These are phyloP conservation scores for Euphorbia lathyris DNA, from an alignment of 345 rosid species.

Conservation along the genomic window DNA sequence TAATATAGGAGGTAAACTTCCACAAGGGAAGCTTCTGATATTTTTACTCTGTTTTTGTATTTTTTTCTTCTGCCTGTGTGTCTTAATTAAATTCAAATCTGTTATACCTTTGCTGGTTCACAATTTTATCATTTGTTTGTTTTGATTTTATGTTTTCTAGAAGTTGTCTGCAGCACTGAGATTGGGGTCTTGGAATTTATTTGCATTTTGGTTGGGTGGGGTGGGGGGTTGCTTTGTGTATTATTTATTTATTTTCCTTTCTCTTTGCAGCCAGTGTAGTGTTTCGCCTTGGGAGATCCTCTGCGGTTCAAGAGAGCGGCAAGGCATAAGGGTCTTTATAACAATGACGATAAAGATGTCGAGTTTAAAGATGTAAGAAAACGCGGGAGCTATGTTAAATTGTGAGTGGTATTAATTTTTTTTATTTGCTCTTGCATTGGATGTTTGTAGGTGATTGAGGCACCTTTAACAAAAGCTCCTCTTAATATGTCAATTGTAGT, in stretches of 20 bases:
- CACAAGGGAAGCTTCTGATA: too few species aligned
- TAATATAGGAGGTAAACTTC: too few species aligned
- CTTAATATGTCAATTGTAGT: slow-evolving; percentile 46
- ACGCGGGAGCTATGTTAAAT: not conserved
- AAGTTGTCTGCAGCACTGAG: too few species aligned
- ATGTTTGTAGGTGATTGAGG: slow-evolving; percentile 52
- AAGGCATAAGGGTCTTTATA: slow-evolving; percentile 67
- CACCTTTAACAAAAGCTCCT: slow-evolving; percentile 58
- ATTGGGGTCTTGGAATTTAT: too few species aligned
- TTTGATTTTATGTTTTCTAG: too few species aligned
- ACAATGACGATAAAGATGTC: slow-evolving; percentile 65
- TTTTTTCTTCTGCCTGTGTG: too few species aligned
- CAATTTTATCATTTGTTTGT: too few species aligned
- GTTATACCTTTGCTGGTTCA: too few species aligned
- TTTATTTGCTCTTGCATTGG: not conserved
- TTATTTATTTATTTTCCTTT: not conserved
- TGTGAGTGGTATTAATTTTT: not conserved
- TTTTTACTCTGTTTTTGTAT: too few species aligned
- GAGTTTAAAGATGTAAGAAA: slow-evolving; percentile 64
- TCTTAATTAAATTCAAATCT: too few species aligned
- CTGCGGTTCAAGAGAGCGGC: too few species aligned
- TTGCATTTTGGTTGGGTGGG: not conserved
- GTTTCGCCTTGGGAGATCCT: slow-evolving; percentile 53
- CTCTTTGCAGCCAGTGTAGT: slow-evolving; percentile 54
- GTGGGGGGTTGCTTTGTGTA: not conserved